phyloP scores from a whole-genome alignment of 2,329 filamentous ascomycete genomes.

The Cadophora sp. region DNA sequence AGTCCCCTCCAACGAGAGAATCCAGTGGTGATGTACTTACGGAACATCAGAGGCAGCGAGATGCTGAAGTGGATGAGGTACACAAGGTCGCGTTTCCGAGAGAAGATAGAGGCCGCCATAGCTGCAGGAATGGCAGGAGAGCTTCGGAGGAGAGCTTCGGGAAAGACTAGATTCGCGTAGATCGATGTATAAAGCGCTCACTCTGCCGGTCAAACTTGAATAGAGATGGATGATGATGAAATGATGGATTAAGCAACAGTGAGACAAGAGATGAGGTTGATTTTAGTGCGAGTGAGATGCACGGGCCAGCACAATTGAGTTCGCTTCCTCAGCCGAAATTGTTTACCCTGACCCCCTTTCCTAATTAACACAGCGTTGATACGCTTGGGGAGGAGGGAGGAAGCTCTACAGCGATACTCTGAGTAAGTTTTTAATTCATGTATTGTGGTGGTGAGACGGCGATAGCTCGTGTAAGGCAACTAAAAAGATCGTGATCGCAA shows the following conservation, averaged over 20 bases:
- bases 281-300: background rate
- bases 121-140: slow-evolving; percentile 1
- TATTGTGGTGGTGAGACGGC: too few species aligned
- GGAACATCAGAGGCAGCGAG: slow-evolving; percentile 66
- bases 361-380: background rate
- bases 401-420: too few species aligned
- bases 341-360: background rate
- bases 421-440: too few species aligned
- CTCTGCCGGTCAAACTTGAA: background rate
- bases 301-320: background rate
- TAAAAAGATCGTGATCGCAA: too few species aligned
- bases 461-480: too few species aligned
- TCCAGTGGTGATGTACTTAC: slow-evolving; percentile 49
- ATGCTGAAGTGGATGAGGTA: slow-evolving; percentile 67
- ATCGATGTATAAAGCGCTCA: background rate
- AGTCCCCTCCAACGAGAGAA: background rate
- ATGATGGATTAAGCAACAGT: background rate
- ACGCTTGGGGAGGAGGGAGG: too few species aligned
- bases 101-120: slow-evolving; percentile 40
- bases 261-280: background rate
- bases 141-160: background rate
- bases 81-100: slow-evolving; percentile 42
- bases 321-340: background rate
- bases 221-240: background rate
- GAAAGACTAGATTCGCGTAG: background rate